A percentile compares a stretch with the other conserved stretches of the same genome.
phyloP scores from a whole-genome alignment of 129 eudicot genomes.

The Flaveria brownii region DNA sequence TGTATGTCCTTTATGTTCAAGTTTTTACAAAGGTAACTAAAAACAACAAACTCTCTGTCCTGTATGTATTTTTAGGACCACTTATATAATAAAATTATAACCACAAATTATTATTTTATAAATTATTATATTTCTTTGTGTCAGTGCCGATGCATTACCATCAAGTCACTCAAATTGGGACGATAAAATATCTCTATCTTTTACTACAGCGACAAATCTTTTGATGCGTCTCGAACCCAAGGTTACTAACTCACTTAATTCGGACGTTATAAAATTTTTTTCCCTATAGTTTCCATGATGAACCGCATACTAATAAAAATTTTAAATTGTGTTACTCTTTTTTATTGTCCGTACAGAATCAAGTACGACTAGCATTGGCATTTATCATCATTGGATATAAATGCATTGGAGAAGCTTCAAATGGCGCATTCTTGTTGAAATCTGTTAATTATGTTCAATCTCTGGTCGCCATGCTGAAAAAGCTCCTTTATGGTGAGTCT shows the following conservation, averaged over 20 bases:
- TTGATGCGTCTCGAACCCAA: slow-evolving; percentile 51
- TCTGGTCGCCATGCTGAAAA: slow-evolving; percentile 44
- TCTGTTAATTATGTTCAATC: slow-evolving; percentile 54
- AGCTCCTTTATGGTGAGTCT: slow-evolving; percentile 49
- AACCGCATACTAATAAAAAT: slow-evolving; percentile 3
- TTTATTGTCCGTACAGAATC: slow-evolving; percentile 56
- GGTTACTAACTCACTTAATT: slow-evolving; percentile 40
- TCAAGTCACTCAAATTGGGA: slow-evolving; percentile 53
- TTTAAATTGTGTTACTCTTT: not conserved
- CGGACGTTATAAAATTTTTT: not conserved
- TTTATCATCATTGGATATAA: slow-evolving; percentile 64
- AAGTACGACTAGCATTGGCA: slow-evolving; percentile 58
- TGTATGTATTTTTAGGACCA: slow-evolving; percentile 15
- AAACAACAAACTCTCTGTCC: slow-evolving; percentile 9
- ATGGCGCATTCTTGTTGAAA: slow-evolving; percentile 52
- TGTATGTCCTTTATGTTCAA: slow-evolving; percentile 72
- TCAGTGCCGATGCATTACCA: slow-evolving; percentile 48
- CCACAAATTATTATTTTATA: not conserved
- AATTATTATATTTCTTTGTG: slow-evolving; percentile 18
- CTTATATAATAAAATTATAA: slow-evolving; percentile 5
- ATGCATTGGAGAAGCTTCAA: slow-evolving; percentile 69
- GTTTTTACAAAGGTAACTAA: slow-evolving; percentile 52
- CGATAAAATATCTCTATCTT: slow-evolving; percentile 44
- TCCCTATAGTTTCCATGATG: slow-evolving; percentile 7
- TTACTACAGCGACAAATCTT: slow-evolving; percentile 60